Evolutionary conservation across 2,329 filamentous ascomycete genomes (phyloP).

Genomic region (Fusarium burgessii): DNA sequence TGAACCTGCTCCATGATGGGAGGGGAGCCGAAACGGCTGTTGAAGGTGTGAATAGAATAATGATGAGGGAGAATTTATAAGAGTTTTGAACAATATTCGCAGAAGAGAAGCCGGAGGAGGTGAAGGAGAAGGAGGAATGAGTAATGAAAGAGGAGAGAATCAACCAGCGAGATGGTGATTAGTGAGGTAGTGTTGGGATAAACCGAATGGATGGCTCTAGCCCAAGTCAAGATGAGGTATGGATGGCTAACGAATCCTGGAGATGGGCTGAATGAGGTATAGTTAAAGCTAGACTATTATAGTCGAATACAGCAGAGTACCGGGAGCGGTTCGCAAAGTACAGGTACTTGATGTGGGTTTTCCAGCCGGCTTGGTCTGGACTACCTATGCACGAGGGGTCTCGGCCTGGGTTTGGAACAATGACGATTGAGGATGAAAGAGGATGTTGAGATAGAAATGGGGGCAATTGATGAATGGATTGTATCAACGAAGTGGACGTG

Average conservation of each 20-base stretch:
- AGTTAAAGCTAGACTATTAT: conserved; percentile 29
- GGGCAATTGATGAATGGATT: neutral
- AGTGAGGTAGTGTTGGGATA: conserved; percentile 29
- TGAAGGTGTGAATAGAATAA: conserved; percentile 4
- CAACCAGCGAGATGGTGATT: conserved; percentile 28
- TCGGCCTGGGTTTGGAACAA: conserved; percentile 26
- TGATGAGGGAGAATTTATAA: conserved; percentile 16
- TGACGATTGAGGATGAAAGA: conserved; percentile 25
- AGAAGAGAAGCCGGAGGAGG: conserved; percentile 6
- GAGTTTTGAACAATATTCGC: conserved; percentile 5
- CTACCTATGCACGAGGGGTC: conserved; percentile 22
- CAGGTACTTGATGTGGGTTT: conserved; percentile 29
- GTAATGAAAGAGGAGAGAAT: conserved; percentile 28
- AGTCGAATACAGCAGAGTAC: conserved; percentile 17
- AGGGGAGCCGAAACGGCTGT: conserved; percentile 29
- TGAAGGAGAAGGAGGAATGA: neutral
- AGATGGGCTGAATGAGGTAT: conserved; percentile 37
- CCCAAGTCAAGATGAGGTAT: conserved; percentile 2
- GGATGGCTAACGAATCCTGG: conserved; percentile 38
- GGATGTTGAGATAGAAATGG: neutral
- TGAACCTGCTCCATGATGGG: conserved; percentile 81
- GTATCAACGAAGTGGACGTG: neutral
- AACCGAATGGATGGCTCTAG: conserved; percentile 5
- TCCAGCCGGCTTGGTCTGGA: conserved; percentile 21
- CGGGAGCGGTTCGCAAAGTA: conserved; percentile 32